Base-by-base conservation (phyloP, 352 stramenopile species). In the Bremia lactucae region DNA sequence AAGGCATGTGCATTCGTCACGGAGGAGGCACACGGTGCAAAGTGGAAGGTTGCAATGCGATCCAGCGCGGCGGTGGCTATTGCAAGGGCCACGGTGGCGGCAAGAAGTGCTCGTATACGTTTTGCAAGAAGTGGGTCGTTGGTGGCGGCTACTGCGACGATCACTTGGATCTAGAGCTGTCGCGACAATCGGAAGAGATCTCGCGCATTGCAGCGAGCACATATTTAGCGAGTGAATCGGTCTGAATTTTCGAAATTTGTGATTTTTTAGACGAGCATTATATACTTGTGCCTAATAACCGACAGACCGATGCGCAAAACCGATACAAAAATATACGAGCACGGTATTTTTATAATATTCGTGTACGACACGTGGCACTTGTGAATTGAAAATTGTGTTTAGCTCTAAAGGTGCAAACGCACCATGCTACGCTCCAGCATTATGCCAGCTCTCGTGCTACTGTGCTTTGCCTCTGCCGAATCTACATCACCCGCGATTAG, bases 41-140 rank as follows among this genome's bases (percentile, higher is more conserved):
- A 23, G 54, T 71, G 21, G 65, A 83, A 14, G 69, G 69, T 6
- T 93, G 80, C 41, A 49, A 28, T 8, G 72, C 72, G 0, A 71
- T 87, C 3, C 75, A 93, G 41, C 77, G 80, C 4, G 80, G 80
- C 19, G 80, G 80, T 6, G 80, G 80, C n/a, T 74, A 75, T 24
- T 93, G 80, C 53, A 93, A 93, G 35, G 77, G 69, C 11, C 80
- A 93, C 46, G 80, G 80, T 2, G 80, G 78, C 16, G 80, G 80
- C 23, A 87, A 87, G 44, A 88, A 89, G 57, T 92, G 79, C 29
- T 61, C 48, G 13, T 65, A 65, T 11, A 42, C 65, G 25, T 77
- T 66, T 29, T 92, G 79, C 68, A 85, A 81, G 29, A 76, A 73
- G 35, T 92, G 79, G 79, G 79, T 92, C 15, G 34, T 87, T 0